phyloP scores from a whole-genome alignment of 257 asterid species.

The Capsicum baccatum region DNA sequence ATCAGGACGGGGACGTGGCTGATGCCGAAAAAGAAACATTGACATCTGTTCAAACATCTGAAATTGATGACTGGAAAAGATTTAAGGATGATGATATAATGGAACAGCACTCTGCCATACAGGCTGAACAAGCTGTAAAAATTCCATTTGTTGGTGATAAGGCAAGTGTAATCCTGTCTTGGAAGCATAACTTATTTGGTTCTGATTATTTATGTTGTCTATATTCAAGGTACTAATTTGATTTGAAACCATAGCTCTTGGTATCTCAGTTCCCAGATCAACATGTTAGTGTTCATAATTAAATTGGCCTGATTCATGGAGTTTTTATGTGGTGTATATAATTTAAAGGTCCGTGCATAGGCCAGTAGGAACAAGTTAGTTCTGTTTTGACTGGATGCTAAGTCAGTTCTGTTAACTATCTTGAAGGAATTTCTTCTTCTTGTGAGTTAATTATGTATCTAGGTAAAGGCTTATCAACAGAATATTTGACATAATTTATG shows the following conservation, averaged over 20 bases:
- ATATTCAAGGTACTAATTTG: conserved; percentile 21
- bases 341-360: background rate
- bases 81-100: conserved; percentile 75
- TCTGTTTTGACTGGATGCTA: background rate
- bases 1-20: conserved; percentile 49
- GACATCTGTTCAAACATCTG: conserved; percentile 47
- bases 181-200: conserved; percentile 23
- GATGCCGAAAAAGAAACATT: conserved; percentile 47
- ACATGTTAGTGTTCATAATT: conserved; percentile 18
- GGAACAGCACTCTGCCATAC: conserved; percentile 77
- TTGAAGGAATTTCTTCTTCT: conserved; percentile 19
- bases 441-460: background rate
- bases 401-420: background rate
- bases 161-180: conserved; percentile 50
- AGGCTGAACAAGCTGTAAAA: conserved; percentile 73
- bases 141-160: conserved; percentile 81
- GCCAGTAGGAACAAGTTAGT: background rate
- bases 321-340: background rate
- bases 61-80: conserved; percentile 62
- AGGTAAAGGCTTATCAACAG: background rate
- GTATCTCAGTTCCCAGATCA: background rate
- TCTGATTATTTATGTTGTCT: background rate
- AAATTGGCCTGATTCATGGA: background rate
- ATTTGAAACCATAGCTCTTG: background rate
- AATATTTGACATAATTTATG: background rate